These are phyloP conservation scores for Thalassiosira hispida DNA, from an alignment of 352 stramenopile species.

Conservation along the genomic window DNA sequence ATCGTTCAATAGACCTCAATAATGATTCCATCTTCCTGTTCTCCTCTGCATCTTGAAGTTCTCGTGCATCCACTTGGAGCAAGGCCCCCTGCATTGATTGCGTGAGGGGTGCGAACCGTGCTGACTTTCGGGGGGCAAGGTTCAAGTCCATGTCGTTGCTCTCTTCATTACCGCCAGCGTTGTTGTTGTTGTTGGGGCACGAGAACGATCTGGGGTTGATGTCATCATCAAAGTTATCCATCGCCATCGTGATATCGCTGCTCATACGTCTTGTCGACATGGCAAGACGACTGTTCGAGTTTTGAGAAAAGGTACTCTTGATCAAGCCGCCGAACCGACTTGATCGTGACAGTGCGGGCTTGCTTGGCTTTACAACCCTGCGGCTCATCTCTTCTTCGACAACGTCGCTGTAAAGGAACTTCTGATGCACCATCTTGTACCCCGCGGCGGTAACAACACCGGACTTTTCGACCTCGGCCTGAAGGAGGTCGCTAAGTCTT, in stretches of 20 bases:
- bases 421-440: conserved; percentile 7
- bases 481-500: background rate
- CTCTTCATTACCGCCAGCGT: background rate
- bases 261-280: background rate
- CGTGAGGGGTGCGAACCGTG: background rate
- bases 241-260: too few relatives aligned
- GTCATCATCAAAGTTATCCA: background rate
- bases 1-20: too few relatives aligned
- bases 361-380: background rate
- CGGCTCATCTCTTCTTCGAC: conserved; percentile 6
- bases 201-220: background rate
- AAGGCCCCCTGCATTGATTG: background rate
- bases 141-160: too few relatives aligned
- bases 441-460: conserved; percentile 8
- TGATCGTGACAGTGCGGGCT: background rate
- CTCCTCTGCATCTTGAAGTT: too few relatives aligned
- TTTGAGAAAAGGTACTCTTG: background rate
- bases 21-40: too few relatives aligned
- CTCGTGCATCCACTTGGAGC: background rate
- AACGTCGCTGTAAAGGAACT: conserved; percentile 20
- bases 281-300: background rate
- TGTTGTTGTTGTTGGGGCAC: background rate
- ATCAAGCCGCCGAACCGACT: background rate
- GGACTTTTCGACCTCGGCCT: background rate
- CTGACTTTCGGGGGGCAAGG: conserved; percentile 4